Evolutionary conservation across 306 rosid genomes (phyloP).

Genomic region (Pterocarpus santalinus): DNA sequence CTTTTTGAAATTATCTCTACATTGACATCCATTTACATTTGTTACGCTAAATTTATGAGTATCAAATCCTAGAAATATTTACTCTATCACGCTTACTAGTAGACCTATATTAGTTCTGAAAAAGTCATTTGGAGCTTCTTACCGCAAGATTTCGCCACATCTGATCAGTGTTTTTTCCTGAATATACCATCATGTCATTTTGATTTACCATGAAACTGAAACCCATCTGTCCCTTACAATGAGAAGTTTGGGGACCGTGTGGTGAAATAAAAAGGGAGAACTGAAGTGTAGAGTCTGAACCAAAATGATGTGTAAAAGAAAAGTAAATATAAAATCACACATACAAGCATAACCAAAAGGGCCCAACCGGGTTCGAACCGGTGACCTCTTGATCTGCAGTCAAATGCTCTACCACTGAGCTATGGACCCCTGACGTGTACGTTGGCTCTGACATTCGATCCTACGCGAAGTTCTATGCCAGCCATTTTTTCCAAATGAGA

Average conservation of each 20-base stretch:
- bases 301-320: background rate
- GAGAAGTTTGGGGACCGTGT: background rate
- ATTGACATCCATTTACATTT: background rate
- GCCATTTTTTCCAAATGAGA: too few relatives aligned
- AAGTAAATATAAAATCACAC: too few relatives aligned
- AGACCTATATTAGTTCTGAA: background rate
- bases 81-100: too few relatives aligned
- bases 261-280: background rate
- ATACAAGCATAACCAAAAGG: background rate
- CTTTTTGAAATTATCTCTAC: too few relatives aligned
- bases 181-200: too few relatives aligned
- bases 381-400: conserved; percentile 58
- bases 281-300: background rate
- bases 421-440: conserved; percentile 33
- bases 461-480: too few relatives aligned
- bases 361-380: conserved; percentile 57
- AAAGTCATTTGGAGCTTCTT: background rate
- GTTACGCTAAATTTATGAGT: background rate
- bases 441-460: too few relatives aligned
- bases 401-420: conserved; percentile 60
- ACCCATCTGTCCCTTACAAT: too few relatives aligned
- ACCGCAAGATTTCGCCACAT: background rate
- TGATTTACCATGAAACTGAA: too few relatives aligned
- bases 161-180: too few relatives aligned
- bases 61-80: background rate